Conservation (phyloP, 495 filamentous ascomycete species). For the Penicillium longicatenatum region DNA sequence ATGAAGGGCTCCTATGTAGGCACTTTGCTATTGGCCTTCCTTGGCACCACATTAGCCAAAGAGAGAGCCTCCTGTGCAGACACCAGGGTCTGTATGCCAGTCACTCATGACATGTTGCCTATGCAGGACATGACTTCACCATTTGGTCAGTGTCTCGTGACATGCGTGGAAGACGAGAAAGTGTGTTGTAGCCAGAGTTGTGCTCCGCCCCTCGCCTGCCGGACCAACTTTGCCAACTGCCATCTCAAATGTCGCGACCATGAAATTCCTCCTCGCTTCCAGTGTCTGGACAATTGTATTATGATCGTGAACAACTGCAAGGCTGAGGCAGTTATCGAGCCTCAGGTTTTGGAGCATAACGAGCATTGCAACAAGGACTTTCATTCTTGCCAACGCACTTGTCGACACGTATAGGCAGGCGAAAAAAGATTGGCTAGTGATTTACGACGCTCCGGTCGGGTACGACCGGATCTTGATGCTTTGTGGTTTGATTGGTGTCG, state of each 20-base stretch:
- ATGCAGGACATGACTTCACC: not conserved
- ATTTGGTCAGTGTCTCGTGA: not conserved
- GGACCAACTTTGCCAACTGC: not conserved
- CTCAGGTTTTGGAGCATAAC: not conserved
- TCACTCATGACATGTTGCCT: not conserved
- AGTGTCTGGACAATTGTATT: not conserved
- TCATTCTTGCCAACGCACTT: not conserved
- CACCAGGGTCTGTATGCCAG: not conserved
- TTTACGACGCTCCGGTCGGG: too few relatives aligned
- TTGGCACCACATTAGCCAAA: not conserved
- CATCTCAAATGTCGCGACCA: not conserved
- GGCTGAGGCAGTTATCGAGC: not conserved
- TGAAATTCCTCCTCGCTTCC: not conserved
- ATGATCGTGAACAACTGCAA: slow-evolving; percentile 1
- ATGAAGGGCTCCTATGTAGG: not conserved
- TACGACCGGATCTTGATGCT: too few relatives aligned
- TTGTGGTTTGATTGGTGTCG: not conserved
- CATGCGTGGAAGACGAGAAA: not conserved
- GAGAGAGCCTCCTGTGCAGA: too few relatives aligned
- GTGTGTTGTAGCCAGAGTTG: not conserved
- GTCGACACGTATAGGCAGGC: not conserved
- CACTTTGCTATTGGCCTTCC: not conserved
- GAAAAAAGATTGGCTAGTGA: too few relatives aligned
- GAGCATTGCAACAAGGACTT: not conserved
- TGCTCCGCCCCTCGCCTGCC: not conserved